Percentiles rank a stretch among this genome's conserved stretches.
phyloP scores from a whole-genome alignment of 2,329 filamentous ascomycete species.

The Colletotrichum shisoi region DNA sequence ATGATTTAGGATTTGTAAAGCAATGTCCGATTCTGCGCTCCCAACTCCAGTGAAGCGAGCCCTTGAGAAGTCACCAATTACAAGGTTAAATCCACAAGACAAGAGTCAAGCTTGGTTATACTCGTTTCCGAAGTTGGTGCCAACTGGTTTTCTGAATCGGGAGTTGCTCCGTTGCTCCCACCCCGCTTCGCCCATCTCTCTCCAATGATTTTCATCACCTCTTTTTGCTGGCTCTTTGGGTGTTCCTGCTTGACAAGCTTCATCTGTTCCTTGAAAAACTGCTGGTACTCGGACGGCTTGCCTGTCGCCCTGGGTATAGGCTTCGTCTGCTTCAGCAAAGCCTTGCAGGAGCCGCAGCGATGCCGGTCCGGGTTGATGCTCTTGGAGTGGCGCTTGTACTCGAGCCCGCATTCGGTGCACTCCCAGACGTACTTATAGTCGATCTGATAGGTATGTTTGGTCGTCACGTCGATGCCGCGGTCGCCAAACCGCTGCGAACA shows the following conservation, averaged over 20 bases:
- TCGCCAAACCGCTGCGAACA: constrained; percentile 65
- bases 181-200: constrained; percentile 65
- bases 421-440: constrained; percentile 92
- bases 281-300: constrained; percentile 56
- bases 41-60: background rate
- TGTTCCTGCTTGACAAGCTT: constrained; percentile 64
- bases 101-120: constrained; percentile 11
- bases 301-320: constrained; percentile 68
- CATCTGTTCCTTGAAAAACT: constrained; percentile 73
- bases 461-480: constrained; percentile 79
- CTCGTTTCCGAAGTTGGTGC: constrained; percentile 8
- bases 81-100: constrained; percentile 21
- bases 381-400: constrained; percentile 85
- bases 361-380: constrained; percentile 78
- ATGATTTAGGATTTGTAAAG: background rate
- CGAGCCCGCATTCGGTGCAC: constrained; percentile 72
- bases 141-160: constrained; percentile 10
- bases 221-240: constrained; percentile 67
- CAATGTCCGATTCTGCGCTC: background rate
- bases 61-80: background rate
- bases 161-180: constrained; percentile 48
- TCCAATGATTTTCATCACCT: constrained; percentile 73
- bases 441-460: constrained; percentile 88
- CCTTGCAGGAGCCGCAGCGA: constrained; percentile 79
- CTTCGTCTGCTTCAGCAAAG: constrained; percentile 76